A percentile compares a stretch with the other conserved stretches of the same genome.
phyloP scores from a whole-genome alignment of 345 rosid species.

The Mangifera indica region DNA sequence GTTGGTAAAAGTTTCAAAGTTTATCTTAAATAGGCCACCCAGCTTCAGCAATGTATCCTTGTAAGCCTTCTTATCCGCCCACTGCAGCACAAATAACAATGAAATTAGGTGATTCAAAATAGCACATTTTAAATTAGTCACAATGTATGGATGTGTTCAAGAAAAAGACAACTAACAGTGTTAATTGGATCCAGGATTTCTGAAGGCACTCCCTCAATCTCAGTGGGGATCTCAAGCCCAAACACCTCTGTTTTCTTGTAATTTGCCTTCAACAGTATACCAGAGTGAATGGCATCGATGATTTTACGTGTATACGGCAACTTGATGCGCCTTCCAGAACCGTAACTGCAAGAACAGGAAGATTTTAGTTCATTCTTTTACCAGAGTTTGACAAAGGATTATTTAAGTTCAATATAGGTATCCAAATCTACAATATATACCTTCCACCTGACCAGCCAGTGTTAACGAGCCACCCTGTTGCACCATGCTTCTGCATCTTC shows the following conservation, averaged over 20 bases:
- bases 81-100: slow-evolving; percentile 40
- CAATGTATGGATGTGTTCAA: not conserved
- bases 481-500: slow-evolving; percentile 94
- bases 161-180: slow-evolving; percentile 46
- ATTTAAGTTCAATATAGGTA: not conserved
- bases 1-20: slow-evolving; percentile 69
- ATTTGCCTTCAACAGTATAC: slow-evolving; percentile 59
- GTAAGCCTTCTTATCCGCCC: slow-evolving; percentile 82
- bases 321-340: slow-evolving; percentile 81
- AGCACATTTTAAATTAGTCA: not conserved
- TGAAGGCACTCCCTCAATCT: slow-evolving; percentile 76
- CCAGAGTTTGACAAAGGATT: too few relatives aligned
- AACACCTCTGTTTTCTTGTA: slow-evolving; percentile 76
- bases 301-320: slow-evolving; percentile 79
- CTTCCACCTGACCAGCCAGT: slow-evolving; percentile 99
- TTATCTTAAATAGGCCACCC: slow-evolving; percentile 79
- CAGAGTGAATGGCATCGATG: slow-evolving; percentile 88
- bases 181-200: slow-evolving; percentile 80
- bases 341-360: slow-evolving; percentile 50
- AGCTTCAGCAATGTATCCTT: slow-evolving; percentile 71
- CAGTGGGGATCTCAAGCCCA: slow-evolving; percentile 78
- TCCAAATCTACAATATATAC: slow-evolving; percentile 31
- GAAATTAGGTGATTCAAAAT: not conserved
- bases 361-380: not conserved
- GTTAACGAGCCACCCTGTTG: slow-evolving; percentile 96